phyloP scores from a whole-genome alignment of 768 basidiomycete genomes.

The Lactarius vividus region DNA sequence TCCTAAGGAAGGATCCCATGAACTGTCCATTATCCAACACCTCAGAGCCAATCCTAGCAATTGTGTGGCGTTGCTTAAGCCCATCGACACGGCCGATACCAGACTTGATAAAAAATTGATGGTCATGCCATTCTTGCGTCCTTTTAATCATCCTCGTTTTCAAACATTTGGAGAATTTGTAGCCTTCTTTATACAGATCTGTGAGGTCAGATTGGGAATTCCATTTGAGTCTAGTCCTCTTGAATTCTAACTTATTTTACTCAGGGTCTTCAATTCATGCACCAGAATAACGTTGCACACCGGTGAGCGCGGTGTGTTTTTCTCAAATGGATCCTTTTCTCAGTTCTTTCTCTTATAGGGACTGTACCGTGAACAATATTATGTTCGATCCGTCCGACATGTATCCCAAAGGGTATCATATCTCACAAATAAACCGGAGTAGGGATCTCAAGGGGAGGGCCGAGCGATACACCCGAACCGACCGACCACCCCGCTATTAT shows the following conservation, averaged over 20 bases:
- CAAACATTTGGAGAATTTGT: slow-evolving; percentile 27
- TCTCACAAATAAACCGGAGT: slow-evolving; percentile 3
- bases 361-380: slow-evolving; percentile 21
- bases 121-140: slow-evolving; percentile 27
- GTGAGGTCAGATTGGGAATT: slow-evolving; percentile 6
- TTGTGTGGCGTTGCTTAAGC: slow-evolving; percentile 25
- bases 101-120: slow-evolving; percentile 14
- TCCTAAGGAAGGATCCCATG: slow-evolving; percentile 15
- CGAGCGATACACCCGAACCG: slow-evolving; percentile 30
- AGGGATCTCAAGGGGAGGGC: slow-evolving; percentile 7
- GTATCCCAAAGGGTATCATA: slow-evolving; percentile 19
- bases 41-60: slow-evolving; percentile 18
- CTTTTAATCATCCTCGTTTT: slow-evolving; percentile 26
- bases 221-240: not conserved
- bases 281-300: slow-evolving; percentile 16
- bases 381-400: slow-evolving; percentile 18
- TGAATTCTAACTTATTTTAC: not conserved
- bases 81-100: slow-evolving; percentile 9
- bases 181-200: slow-evolving; percentile 24
- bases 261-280: slow-evolving; percentile 18
- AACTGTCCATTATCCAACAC: slow-evolving; percentile 4
- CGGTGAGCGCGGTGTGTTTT: not conserved
- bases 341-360: not conserved
- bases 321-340: not conserved
- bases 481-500: slow-evolving; percentile 30